Base-by-base conservation (phyloP, 202 grass and related monocot species). In the Carex arenaria region DNA sequence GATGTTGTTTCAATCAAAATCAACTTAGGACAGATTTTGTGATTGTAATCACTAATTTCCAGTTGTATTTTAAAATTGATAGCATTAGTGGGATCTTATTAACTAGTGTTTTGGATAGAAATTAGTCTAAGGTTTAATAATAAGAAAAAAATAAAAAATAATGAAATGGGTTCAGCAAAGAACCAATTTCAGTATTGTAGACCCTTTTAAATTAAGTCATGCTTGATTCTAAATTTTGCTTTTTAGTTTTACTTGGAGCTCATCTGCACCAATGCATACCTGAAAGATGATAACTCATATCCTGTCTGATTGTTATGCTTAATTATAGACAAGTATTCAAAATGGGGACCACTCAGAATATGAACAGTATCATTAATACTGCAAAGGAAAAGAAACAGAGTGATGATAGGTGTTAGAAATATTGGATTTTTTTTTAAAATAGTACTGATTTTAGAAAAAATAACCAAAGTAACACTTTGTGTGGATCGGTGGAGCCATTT, bases 291-390 rank as follows among this genome's bases (percentile, higher is more conserved):
- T 47, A 47, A 47, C 45, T 0, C 2, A 10, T 10, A 10, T 63
- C 90, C 92, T 63, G 90, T 94, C 80, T 72, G 83, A 85, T 93
- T 98, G 77, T 86, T 66, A 85, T 94, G 92, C 7, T 67, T 87
- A 12, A 95, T 54, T 84, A 85, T 73, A 34, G 32, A 84, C 1
- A 82, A 85, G 11, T 67, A 78, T 60, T 82, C 82, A 67, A 87
- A 91, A 56, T 93, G 87, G n/a, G 85, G 74, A 31, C 81, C 38
- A 7, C 82, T 74, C 18, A 85, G 84, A 84, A 98, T 86, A 40
- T 84, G 54, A 49, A 98, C 80, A 32, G 71, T 89, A 67, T 94
- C 80, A 84, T 94, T 92, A 32, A 67, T 10, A 67, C 95, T 98
- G 95, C 47, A 89, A 36, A 87, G 19, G 42, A 82, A 34, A 91